These are phyloP conservation scores for Plectosphaerella plurivora DNA, from an alignment of 2,329 filamentous ascomycete species.

Conservation along the genomic window DNA sequence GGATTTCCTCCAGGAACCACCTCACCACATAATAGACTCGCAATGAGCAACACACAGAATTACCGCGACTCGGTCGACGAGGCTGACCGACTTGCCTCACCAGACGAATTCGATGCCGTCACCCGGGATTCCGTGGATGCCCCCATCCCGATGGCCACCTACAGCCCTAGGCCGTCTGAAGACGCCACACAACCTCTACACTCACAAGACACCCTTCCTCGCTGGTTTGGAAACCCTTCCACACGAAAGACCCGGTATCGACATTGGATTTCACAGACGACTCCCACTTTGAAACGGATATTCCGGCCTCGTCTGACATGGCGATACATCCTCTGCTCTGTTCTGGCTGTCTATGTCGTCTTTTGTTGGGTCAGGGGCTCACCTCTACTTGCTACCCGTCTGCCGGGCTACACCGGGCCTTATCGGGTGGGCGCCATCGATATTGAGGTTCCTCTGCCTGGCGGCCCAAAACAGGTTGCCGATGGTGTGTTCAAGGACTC, in stretches of 20 bases:
- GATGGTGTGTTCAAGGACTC: constrained; percentile 27
- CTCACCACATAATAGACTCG: neutral
- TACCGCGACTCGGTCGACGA: neutral
- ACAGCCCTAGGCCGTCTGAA: neutral
- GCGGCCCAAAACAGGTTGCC: constrained; percentile 21
- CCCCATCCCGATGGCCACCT: neutral
- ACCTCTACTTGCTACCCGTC: constrained; percentile 37
- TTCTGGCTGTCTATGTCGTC: constrained; percentile 27
- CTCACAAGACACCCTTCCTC: neutral
- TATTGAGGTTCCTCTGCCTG: constrained; percentile 36
- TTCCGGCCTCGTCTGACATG: constrained; percentile 26
- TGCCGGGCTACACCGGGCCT: constrained; percentile 39
- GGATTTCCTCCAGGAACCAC: neutral
- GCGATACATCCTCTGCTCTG: constrained; percentile 25
- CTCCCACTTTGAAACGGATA: neutral
- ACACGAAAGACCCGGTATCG: neutral
- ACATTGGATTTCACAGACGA: neutral
- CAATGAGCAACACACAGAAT: neutral
- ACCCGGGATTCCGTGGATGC: neutral
- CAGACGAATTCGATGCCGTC: neutral
- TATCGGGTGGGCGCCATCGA: constrained; percentile 43
- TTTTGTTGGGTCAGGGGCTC: constrained; percentile 33
- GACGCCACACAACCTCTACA: neutral
- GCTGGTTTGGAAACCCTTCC: neutral
- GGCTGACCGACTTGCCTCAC: neutral